Base-by-base conservation (phyloP, 2,329 filamentous ascomycete genomes). In the Ascocoryne sarcoides region DNA sequence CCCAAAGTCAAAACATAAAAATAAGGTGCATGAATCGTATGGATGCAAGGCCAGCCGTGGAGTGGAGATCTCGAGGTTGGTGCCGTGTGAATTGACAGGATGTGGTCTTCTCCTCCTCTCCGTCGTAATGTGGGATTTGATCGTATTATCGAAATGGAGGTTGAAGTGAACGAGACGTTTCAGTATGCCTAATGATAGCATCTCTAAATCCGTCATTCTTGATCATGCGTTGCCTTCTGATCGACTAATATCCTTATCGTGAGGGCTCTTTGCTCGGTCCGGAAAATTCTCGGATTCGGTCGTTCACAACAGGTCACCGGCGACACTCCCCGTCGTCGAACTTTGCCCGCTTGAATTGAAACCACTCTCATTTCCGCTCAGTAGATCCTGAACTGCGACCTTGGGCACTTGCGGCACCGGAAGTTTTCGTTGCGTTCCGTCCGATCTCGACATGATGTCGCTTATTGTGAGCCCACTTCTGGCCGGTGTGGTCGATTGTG, bases 391-490 rank as follows among this genome's bases (percentile, higher is more conserved):
- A 4, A 93, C 82, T 2, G 84, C 84, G 32, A 94, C 83, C 62
- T 92, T 92, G 40, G 87, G 86, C n/a, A 89, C 76, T 64, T 90
- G 85, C 4, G 88, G 88, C 12, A 95, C 84, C 0, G 90, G 90
- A 14, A 96, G 70, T 64, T 96, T 96, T 54, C 90, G 73, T 65
- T 92, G 85, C 17, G 84, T 82, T 28, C 87, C 87, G 49, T 95
- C 89, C 1, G 87, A 76, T 52, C 83, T 82, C 58, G 83, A 87
- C 68, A 96, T 92, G 57, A 96, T 96, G 61, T 96, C 90, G 44
- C 81, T 84, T 54, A 96, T 81, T 29, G 86, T 84, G 43, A 93
- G 76, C 30, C 88, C 88, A 41, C 71, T 75, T 52, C 74, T 64
- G 50, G 23, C 5, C 10, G 71, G 39, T 31, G 31, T 44, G 36